Evolutionary conservation across 768 basidiomycete species (phyloP).

Genomic region (Tylopilus balloui): DNA sequence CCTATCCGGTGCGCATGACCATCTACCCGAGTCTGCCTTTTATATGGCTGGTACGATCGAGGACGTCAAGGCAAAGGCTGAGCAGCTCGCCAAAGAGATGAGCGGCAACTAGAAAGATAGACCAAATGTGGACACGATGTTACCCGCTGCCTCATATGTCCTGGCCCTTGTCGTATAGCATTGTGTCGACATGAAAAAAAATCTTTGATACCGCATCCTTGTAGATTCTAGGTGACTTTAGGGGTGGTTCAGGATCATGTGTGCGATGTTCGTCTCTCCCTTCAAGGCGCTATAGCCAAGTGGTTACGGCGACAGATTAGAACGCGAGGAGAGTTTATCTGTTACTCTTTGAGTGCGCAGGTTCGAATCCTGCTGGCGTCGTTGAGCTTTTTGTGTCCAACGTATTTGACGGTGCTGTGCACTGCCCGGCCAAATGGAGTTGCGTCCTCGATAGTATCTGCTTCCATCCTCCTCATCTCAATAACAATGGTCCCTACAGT

Average conservation of each 20-base stretch:
- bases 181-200: conserved; percentile 10
- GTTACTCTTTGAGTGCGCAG: conserved; percentile 68
- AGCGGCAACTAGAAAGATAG: conserved; percentile 37
- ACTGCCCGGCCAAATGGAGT: neutral
- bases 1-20: conserved; percentile 82
- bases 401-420: conserved; percentile 16
- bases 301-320: conserved; percentile 79
- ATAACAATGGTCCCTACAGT: conserved; percentile 37
- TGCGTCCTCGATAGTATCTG: neutral
- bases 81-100: conserved; percentile 95
- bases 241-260: too few species aligned
- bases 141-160: conserved; percentile 4
- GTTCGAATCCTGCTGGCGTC: conserved; percentile 68
- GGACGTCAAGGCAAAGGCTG: conserved; percentile 96
- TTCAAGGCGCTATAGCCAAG: conserved; percentile 67
- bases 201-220: conserved; percentile 7
- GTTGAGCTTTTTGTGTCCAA: conserved; percentile 17
- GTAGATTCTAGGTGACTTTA: too few species aligned
- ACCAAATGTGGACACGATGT: conserved; percentile 14
- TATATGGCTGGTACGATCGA: conserved; percentile 98
- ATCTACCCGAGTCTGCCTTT: conserved; percentile 93
- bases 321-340: conserved; percentile 39
- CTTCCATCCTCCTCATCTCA: neutral
- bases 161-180: conserved; percentile 10
- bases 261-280: accelerated